Evolutionary conservation across 768 basidiomycete species (phyloP).

Genomic region (Trametes punicea): DNA sequence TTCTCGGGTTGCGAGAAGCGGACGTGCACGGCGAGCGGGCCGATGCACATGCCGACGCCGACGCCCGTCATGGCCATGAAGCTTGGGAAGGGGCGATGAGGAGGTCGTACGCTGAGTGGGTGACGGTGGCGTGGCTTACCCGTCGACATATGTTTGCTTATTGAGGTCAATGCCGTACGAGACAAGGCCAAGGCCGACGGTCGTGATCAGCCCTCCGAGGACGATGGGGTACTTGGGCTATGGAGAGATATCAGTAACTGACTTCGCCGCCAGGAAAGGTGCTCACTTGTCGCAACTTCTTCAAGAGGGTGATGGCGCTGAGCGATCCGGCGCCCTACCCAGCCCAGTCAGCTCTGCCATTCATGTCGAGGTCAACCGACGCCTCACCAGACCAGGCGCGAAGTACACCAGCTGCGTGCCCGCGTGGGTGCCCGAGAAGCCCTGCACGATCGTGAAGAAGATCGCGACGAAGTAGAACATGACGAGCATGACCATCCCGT

Average conservation of each 20-base stretch:
- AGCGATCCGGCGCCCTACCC: slow-evolving; percentile 39
- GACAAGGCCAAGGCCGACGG: slow-evolving; percentile 42
- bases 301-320: slow-evolving; percentile 35
- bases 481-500: slow-evolving; percentile 48
- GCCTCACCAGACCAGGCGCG: slow-evolving; percentile 44
- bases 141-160: slow-evolving; percentile 38
- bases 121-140: slow-evolving; percentile 11
- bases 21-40: slow-evolving; percentile 41
- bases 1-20: slow-evolving; percentile 41
- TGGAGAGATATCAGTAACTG: neutral
- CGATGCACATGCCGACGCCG: slow-evolving; percentile 41
- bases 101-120: neutral
- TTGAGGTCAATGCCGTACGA: slow-evolving; percentile 40
- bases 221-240: slow-evolving; percentile 44
- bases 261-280: neutral
- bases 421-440: slow-evolving; percentile 36
- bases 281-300: slow-evolving; percentile 35
- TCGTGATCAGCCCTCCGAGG: slow-evolving; percentile 36
- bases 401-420: slow-evolving; percentile 52
- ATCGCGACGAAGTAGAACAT: slow-evolving; percentile 55
- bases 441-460: slow-evolving; percentile 47
- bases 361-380: neutral
- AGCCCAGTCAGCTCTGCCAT: neutral
- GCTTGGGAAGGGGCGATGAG: slow-evolving; percentile 20
- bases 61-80: slow-evolving; percentile 45